These are phyloP conservation scores for Hysterium pulicare DNA, from an alignment of 2,329 filamentous ascomycete species.

Conservation along the genomic window DNA sequence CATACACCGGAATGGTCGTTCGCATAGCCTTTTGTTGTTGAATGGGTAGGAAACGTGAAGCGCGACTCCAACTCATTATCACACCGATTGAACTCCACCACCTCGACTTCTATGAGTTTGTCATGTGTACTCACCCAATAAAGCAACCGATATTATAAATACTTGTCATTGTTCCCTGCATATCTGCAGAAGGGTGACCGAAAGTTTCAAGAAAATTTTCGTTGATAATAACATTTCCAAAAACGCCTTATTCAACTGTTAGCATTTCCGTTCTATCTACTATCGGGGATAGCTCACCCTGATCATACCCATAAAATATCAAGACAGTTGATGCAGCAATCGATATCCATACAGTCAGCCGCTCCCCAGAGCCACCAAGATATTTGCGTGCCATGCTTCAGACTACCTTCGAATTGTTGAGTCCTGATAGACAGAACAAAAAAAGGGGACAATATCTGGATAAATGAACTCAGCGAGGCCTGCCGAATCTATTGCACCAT, in stretches of 20 bases:
- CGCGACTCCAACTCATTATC: too few species aligned
- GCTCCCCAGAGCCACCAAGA: constrained; percentile 49
- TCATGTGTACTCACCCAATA: too few species aligned
- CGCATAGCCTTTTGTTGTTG: too few species aligned
- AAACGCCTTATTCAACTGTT: constrained; percentile 14
- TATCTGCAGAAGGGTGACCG: constrained; percentile 23
- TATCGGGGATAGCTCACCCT: constrained; percentile 10
- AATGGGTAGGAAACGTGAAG: too few species aligned
- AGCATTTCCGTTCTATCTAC: neutral
- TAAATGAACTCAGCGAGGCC: neutral
- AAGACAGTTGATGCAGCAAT: constrained; percentile 50
- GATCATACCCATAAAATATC: constrained; percentile 47
- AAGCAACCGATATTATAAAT: constrained; percentile 45
- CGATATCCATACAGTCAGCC: constrained; percentile 53
- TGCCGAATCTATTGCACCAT: too few species aligned
- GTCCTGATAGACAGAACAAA: neutral
- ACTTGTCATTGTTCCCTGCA: constrained; percentile 42
- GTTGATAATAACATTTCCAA: constrained; percentile 34
- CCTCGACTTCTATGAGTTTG: too few species aligned
- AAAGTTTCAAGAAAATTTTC: constrained; percentile 26
- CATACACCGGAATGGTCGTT: too few species aligned
- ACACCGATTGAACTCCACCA: too few species aligned
- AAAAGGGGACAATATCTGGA: neutral
- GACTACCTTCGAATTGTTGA: neutral
- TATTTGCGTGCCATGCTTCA: constrained; percentile 45